Evolutionary conservation across 2,329 filamentous ascomycete genomes (phyloP), one percentile per base, ranked within the genome.

Genomic region (Aschersonia sp.): DNA sequence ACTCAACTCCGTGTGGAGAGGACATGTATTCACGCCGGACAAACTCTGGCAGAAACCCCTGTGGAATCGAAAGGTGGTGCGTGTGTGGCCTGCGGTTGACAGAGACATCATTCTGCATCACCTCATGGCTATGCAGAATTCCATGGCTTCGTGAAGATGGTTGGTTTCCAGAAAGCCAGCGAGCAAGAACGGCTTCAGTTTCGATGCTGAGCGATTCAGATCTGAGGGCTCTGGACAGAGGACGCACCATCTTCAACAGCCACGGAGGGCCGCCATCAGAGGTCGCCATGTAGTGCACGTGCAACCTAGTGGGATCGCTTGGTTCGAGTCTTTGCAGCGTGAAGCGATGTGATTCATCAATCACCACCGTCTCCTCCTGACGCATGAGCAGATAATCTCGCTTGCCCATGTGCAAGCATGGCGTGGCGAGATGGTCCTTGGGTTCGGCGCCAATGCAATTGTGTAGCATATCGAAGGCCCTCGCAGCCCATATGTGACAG

Each of bases 131-230:
- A n/a, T 41, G 10, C 14, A n/a, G 10, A 12, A 8, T 12, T 39
- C 12, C 9, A 8, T 10, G 44, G 30, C 35, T 22, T 31, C 30
- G 7, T 22, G n/a, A n/a, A 44, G 14, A 22, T 7, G 42, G 31
- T 9, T 46, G 22, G 32, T 12, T 5, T 8, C n/a, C 11, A 5
- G 47, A 58, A 22, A 75, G 59, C 71, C 71, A 77, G 47, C 57
- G 60, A 39, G 76, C 54, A 2, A 73, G 53, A 7, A 62, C 56
- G 8, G 67, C 67, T 52, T 76, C 73, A 29, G 70, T 67, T 30
- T 59, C 56, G 45, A 71, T 59, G 41, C 68, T 63, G 37, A 58
- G 63, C 44, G 66, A 65, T 54, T 77, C 73, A 45, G 61, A 69
- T 32, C 73, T 66, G 32, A 77, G 60, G 31, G 73, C 59, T 47